A percentile compares a stretch with the other conserved stretches of the same genome.
Evolutionary conservation across 768 basidiomycete genomes (phyloP).

Genomic region (Coprinopsis cinerea): DNA sequence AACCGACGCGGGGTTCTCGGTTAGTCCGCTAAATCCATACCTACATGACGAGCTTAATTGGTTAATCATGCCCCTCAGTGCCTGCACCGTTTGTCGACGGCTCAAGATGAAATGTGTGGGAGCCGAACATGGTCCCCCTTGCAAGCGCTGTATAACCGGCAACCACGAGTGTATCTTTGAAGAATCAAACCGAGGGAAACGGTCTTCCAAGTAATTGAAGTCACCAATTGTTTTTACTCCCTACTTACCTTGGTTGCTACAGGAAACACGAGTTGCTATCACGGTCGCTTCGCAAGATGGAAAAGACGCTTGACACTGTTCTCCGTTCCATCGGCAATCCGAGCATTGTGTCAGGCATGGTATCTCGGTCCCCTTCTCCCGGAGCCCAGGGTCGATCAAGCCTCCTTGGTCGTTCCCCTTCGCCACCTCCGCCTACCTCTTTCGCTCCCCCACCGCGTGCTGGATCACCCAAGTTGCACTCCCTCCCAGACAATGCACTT

Average conservation of each 20-base stretch:
- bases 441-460: slow-evolving; percentile 16
- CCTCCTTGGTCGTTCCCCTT: slow-evolving; percentile 46
- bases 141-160: slow-evolving; percentile 76
- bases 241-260: slow-evolving; percentile 24
- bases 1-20: slow-evolving; percentile 84
- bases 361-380: slow-evolving; percentile 79
- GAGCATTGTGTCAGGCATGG: slow-evolving; percentile 68
- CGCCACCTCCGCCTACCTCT: slow-evolving; percentile 37
- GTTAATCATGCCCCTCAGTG: slow-evolving; percentile 42
- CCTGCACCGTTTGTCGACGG: slow-evolving; percentile 87
- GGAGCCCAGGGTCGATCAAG: slow-evolving; percentile 47
- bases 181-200: slow-evolving; percentile 93
- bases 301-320: slow-evolving; percentile 87
- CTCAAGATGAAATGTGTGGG: slow-evolving; percentile 93
- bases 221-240: slow-evolving; percentile 11
- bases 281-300: slow-evolving; percentile 84
- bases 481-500: slow-evolving; percentile 84
- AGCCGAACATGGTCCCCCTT: slow-evolving; percentile 85
- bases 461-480: slow-evolving; percentile 82
- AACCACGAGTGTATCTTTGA: slow-evolving; percentile 94
- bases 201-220: slow-evolving; percentile 67
- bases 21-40: slow-evolving; percentile 29
- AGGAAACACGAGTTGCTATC: slow-evolving; percentile 84
- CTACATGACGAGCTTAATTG: neutral
- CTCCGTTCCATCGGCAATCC: slow-evolving; percentile 86